phyloP scores from a whole-genome alignment of 306 rosid species.

The Echinosophora koreensis region DNA sequence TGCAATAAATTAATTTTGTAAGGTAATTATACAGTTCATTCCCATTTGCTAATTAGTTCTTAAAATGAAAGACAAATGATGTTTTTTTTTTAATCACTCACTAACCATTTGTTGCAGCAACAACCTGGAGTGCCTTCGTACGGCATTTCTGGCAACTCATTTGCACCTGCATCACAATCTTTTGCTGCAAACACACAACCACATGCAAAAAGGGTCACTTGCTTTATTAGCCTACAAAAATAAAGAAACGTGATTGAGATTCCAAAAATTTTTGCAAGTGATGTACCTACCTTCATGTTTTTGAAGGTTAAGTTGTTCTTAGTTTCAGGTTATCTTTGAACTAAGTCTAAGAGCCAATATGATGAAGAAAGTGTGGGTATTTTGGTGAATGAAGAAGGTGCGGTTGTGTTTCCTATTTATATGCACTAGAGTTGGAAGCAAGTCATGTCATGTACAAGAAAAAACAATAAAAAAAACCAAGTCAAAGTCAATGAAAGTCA shows the following conservation, averaged over 20 bases:
- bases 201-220: not conserved
- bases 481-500: slow-evolving; percentile 12
- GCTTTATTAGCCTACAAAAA: not conserved
- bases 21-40: not conserved
- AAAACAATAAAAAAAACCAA: not conserved
- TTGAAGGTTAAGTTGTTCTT: not conserved
- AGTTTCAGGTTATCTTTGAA: not conserved
- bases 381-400: not conserved
- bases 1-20: not conserved
- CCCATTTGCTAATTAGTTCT: not conserved
- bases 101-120: slow-evolving; percentile 44
- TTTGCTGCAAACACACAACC: slow-evolving; percentile 52
- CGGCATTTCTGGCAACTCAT: slow-evolving; percentile 62
- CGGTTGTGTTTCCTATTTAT: not conserved
- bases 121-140: slow-evolving; percentile 50
- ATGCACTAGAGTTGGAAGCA: not conserved
- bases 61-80: not conserved
- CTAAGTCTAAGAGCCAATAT: not conserved
- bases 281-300: slow-evolving; percentile 47
- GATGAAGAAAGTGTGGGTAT: not conserved
- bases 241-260: not conserved
- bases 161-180: slow-evolving; percentile 62
- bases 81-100: not conserved
- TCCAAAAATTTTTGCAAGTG: not conserved
- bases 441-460: not conserved